phyloP scores from a whole-genome alignment of 2,329 filamentous ascomycete genomes.

The Grosmannia penicillata region DNA sequence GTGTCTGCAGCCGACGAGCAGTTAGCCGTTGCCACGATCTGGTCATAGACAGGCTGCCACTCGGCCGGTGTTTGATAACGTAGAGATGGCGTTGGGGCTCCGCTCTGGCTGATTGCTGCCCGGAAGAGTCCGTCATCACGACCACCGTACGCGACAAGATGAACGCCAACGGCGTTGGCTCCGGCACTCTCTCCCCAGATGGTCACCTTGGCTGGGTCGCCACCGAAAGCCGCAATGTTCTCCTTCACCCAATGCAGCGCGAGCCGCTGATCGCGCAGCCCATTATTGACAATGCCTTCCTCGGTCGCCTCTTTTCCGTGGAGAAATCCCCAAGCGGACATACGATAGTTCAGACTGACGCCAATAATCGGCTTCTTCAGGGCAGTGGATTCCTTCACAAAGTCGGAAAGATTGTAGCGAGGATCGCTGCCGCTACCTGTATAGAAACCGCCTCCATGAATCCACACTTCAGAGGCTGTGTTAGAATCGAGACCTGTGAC shows the following conservation, averaged over 20 bases:
- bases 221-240: slow-evolving; percentile 34
- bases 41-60: slow-evolving; percentile 15
- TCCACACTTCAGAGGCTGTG: too few relatives aligned
- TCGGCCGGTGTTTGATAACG: not conserved
- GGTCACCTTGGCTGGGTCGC: slow-evolving; percentile 29
- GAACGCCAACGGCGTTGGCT: slow-evolving; percentile 31
- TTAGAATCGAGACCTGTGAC: too few relatives aligned
- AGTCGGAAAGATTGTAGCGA: slow-evolving; percentile 45
- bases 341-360: slow-evolving; percentile 29
- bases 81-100: slow-evolving; percentile 19
- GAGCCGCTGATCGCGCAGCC: slow-evolving; percentile 31
- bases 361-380: slow-evolving; percentile 30
- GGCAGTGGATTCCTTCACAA: slow-evolving; percentile 29
- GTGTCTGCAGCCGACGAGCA: not conserved
- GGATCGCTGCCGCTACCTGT: slow-evolving; percentile 26
- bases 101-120: slow-evolving; percentile 26
- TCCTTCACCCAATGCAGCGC: slow-evolving; percentile 34
- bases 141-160: slow-evolving; percentile 38
- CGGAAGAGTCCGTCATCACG: slow-evolving; percentile 37
- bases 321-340: slow-evolving; percentile 37
- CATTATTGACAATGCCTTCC: slow-evolving; percentile 32
- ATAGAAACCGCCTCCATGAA: slow-evolving; percentile 8
- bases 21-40: slow-evolving; percentile 14
- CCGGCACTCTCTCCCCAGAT: slow-evolving; percentile 40
- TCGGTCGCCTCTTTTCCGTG: slow-evolving; percentile 25